These are phyloP conservation scores for Bryoglossum gracile DNA, from an alignment of 495 filamentous ascomycete genomes.

Conservation along the genomic window DNA sequence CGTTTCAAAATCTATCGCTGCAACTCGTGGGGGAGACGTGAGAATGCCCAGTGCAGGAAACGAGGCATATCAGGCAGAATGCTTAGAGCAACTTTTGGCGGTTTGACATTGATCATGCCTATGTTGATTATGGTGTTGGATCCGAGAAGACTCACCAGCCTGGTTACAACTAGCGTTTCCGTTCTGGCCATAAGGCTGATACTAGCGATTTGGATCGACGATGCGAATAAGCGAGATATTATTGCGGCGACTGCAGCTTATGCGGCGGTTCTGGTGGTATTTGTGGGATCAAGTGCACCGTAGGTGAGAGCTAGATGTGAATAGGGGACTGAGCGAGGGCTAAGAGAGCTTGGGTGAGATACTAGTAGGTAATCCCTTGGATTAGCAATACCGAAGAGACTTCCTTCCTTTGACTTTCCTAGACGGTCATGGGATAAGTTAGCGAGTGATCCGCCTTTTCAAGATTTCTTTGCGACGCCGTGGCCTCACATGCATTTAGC, in stretches of 20 bases:
- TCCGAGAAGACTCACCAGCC: background rate
- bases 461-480: too few relatives aligned
- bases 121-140: slow-evolving; percentile 22
- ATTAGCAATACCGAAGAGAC: too few relatives aligned
- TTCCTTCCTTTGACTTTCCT: too few relatives aligned
- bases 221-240: slow-evolving; percentile 14
- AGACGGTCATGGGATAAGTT: too few relatives aligned
- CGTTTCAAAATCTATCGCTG: background rate
- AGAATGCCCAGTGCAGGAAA: background rate
- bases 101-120: slow-evolving; percentile 13
- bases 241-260: slow-evolving; percentile 16
- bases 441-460: too few relatives aligned
- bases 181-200: slow-evolving; percentile 9
- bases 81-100: slow-evolving; percentile 6
- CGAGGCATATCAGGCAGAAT: slow-evolving; percentile 1
- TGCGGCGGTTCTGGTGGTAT: slow-evolving; percentile 15
- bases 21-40: background rate
- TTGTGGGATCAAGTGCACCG: too few relatives aligned
- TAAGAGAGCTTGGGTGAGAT: too few relatives aligned
- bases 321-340: too few relatives aligned
- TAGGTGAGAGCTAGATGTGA: too few relatives aligned
- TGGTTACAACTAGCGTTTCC: slow-evolving; percentile 4
- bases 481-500: too few relatives aligned
- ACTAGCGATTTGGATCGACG: slow-evolving; percentile 6
- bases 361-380: too few relatives aligned